Evolutionary conservation across 23 red algal species (phyloP).

Genomic region (Gracilaria vermiculophylla): DNA sequence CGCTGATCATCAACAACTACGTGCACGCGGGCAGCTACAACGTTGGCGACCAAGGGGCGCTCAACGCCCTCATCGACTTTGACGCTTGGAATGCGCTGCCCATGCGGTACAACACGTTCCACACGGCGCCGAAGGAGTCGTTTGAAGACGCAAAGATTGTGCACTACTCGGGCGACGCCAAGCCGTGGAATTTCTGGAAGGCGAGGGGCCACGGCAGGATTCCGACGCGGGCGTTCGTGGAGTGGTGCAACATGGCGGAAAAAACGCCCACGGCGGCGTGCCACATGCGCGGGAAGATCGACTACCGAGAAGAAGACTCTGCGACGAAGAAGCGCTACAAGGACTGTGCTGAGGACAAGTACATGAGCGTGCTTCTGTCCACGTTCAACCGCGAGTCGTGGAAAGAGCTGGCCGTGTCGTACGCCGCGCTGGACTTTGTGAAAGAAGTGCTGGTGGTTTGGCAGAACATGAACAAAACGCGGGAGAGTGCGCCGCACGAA

Average conservation of each 20-base stretch:
- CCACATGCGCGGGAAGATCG: slow-evolving; percentile 44
- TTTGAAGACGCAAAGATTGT: slow-evolving; percentile 64
- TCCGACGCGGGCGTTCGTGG: slow-evolving; percentile 44
- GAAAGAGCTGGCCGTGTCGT: slow-evolving; percentile 26
- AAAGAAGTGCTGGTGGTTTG: slow-evolving; percentile 80
- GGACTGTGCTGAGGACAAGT: slow-evolving; percentile 14
- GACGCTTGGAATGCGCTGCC: slow-evolving; percentile 72
- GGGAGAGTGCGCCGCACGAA: slow-evolving; percentile 26
- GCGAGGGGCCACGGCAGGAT: slow-evolving; percentile 36
- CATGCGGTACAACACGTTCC: slow-evolving; percentile 77
- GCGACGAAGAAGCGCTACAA: slow-evolving; percentile 10
- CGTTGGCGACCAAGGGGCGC: slow-evolving; percentile 80
- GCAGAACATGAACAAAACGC: slow-evolving; percentile 60
- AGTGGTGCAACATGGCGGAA: slow-evolving; percentile 50
- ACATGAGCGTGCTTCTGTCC: slow-evolving; percentile 34
- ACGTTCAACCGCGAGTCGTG: slow-evolving; percentile 42
- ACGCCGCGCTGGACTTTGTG: slow-evolving; percentile 48
- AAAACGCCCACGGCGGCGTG: slow-evolving; percentile 42
- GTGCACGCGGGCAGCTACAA: slow-evolving; percentile 75
- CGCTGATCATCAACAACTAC: slow-evolving; percentile 68
- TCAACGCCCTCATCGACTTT: slow-evolving; percentile 72
- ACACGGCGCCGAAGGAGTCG: slow-evolving; percentile 54
- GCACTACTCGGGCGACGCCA: slow-evolving; percentile 84
- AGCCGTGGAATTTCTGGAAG: slow-evolving; percentile 85
- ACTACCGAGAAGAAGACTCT: slow-evolving; percentile 1